Evolutionary conservation across 768 basidiomycete species (phyloP), one percentile per base, ranked within the genome.

Genomic region (Termitomyces sp.): DNA sequence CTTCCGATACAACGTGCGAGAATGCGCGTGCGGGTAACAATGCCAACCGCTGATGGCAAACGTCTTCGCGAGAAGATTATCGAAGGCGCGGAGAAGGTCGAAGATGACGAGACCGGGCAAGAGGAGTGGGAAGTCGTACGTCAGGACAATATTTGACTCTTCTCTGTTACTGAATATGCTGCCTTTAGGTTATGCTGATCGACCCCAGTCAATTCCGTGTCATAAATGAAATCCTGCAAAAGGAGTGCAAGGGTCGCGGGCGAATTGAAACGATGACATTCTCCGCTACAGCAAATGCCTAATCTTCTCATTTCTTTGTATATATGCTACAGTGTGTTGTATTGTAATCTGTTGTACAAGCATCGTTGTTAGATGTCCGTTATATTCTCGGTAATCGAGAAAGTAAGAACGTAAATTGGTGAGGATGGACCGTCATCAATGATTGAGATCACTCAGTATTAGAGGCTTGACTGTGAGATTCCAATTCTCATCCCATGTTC

Each of bases 151-250:
- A 37, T 42, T 30, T 44, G 45, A 40, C 46, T 40, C 30, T 30
- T 40, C 9, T 5, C 20, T 39, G 18, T 33, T 6, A 30, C 56
- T 65, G 34, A 56, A 33, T 46, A 12, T 16, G 50, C 55, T 51
- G 18, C 16, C 34, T 36, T 4, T 65, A 98, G 96, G 83, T 89
- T 47, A 81, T 96, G 76, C 80, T 96, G 55, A 98, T 98, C 59
- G 95, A 98, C 69, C 96, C 97, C 5, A 84, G 90, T 42, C 88
- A 91, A 64, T 96, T 97, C 82, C 86, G 91, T 36, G 79, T 89
- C 20, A 82, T 99, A 63, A 91, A 89, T 65, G 96, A 98, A 59
- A 72, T 98, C 42, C 73, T 98, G 58, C 91, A 95, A 70, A 91
- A 89, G 68, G 91, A 98, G 68, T 89, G 88, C 68, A 95, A 96